Conservation (phyloP, 169 alveolate species). For the Plasmodium blacklocki region DNA sequence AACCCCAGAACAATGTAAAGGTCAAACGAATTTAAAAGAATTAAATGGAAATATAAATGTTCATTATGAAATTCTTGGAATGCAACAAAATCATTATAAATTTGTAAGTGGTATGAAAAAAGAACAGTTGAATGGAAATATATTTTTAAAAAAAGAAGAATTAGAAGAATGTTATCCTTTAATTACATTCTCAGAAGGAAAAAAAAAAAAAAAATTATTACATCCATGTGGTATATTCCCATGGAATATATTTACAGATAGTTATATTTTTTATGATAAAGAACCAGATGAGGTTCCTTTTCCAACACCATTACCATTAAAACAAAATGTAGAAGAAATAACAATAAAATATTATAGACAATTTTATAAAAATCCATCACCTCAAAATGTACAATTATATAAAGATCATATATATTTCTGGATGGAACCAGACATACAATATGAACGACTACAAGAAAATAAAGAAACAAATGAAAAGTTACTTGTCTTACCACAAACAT, state of each 20-base stretch:
- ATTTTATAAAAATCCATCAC: slow-evolving; percentile 44
- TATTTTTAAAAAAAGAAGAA: slow-evolving; percentile 30
- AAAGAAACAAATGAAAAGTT: slow-evolving; percentile 54
- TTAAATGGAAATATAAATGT: slow-evolving; percentile 52
- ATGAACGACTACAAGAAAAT: slow-evolving; percentile 33
- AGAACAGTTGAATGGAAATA: slow-evolving; percentile 43
- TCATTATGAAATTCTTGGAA: slow-evolving; percentile 58
- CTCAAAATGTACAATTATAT: slow-evolving; percentile 3
- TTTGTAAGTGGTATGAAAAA: slow-evolving; percentile 45
- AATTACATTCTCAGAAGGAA: slow-evolving; percentile 38
- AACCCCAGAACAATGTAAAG: slow-evolving; percentile 70
- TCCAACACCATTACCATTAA: slow-evolving; percentile 46
- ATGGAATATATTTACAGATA: slow-evolving; percentile 82
- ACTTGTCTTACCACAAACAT: slow-evolving; percentile 58
- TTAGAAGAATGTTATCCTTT: slow-evolving; percentile 58
- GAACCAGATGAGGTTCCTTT: slow-evolving; percentile 64
- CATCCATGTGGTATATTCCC: slow-evolving; percentile 85
- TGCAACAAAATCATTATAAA: slow-evolving; percentile 52
- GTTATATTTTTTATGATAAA: slow-evolving; percentile 62
- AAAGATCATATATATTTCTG: slow-evolving; percentile 50
- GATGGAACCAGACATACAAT: slow-evolving; percentile 55
- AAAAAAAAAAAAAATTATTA: slow-evolving; percentile 74
- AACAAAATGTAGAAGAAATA: slow-evolving; percentile 51
- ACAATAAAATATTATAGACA: slow-evolving; percentile 65
- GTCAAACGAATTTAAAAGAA: slow-evolving; percentile 26